Percentiles rank a stretch among this genome's conserved stretches.
These are phyloP conservation scores for Trichoderma virens DNA, from an alignment of 495 filamentous ascomycete genomes.

Conservation along the genomic window DNA sequence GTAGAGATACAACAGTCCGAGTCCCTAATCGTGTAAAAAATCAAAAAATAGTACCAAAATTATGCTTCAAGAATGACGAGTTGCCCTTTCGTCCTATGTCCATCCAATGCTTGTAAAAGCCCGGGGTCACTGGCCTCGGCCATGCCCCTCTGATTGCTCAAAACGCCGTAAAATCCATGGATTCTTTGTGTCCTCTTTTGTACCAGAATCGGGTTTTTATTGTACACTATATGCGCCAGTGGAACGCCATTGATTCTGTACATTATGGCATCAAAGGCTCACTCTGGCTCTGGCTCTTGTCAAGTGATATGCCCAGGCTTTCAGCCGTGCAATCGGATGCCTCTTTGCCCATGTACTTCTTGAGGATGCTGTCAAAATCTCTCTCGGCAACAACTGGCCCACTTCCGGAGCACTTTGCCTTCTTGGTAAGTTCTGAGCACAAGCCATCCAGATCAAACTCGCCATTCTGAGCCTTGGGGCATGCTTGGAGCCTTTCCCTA, in stretches of 20 bases:
- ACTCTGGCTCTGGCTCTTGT: not conserved
- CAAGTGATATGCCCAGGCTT: not conserved
- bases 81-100: not conserved
- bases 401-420: slow-evolving; percentile 89
- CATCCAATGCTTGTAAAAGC: slow-evolving; percentile 5
- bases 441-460: slow-evolving; percentile 89
- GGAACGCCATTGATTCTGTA: not conserved
- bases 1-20: not conserved
- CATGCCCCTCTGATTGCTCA: not conserved
- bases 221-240: not conserved
- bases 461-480: slow-evolving; percentile 77
- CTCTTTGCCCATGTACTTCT: slow-evolving; percentile 38
- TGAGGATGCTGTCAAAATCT: slow-evolving; percentile 78
- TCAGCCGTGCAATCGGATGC: not conserved
- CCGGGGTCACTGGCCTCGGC: not conserved
- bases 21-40: not conserved
- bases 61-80: not conserved
- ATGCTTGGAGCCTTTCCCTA: slow-evolving; percentile 88
- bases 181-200: not conserved
- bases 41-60: not conserved
- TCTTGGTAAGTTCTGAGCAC: slow-evolving; percentile 88
- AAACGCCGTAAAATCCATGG: slow-evolving; percentile 6
- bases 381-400: slow-evolving; percentile 87
- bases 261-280: not conserved
- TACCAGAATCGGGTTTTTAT: not conserved